Evolutionary conservation across 1,139 yeast species (phyloP), one percentile per base, ranked within the genome.

Genomic region (Kodamaea derodonti): DNA sequence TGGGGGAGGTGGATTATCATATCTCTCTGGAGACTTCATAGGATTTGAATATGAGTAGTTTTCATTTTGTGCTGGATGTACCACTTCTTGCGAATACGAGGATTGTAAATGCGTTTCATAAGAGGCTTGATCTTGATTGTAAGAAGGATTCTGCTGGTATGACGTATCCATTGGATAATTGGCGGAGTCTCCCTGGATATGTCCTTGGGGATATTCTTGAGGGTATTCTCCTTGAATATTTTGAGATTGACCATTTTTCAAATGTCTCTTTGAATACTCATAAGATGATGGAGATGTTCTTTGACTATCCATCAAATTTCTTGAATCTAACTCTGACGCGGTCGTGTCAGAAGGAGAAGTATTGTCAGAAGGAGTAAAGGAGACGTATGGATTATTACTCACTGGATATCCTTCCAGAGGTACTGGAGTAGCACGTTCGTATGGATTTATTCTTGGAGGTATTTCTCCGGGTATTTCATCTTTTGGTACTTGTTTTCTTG

Each of bases 231-330:
- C n/a, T n/a, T n/a, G n/a, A n/a, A n/a, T n/a, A n/a, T n/a, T n/a
- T 3, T 18, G 22, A 18, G 22, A 7, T 9, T 18, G 22, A n/a
- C n/a, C n/a, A 9, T 18, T 18, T 14, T 11, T 25, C 17, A 25
- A 25, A 14, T 25, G 28, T 11, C 28, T 25, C 17, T 25, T 25
- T 12, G 35, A 17, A 2, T 35, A 33, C 20, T 37, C 41, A 17
- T 33, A 32, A 4, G 41, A 37, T 33, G 34, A 36, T 3, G 38
- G 41, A 14, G 38, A 32, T 4, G 41, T 37, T 22, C 32, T 25
- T 30, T 34, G 41, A 31, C 40, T 37, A 18, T 34, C 38, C 9
- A 32, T 16, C 12, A 16, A n/a, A 13, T n/a, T 20, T 10, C 26
- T 29, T 9, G 32, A 29, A 20, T 20, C 26, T 23, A 34, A 29